Evolutionary conservation across 176 grass and related monocot genomes (phyloP), one percentile per base, ranked within the genome.

Genomic region (Eremochloa ophiuroides): DNA sequence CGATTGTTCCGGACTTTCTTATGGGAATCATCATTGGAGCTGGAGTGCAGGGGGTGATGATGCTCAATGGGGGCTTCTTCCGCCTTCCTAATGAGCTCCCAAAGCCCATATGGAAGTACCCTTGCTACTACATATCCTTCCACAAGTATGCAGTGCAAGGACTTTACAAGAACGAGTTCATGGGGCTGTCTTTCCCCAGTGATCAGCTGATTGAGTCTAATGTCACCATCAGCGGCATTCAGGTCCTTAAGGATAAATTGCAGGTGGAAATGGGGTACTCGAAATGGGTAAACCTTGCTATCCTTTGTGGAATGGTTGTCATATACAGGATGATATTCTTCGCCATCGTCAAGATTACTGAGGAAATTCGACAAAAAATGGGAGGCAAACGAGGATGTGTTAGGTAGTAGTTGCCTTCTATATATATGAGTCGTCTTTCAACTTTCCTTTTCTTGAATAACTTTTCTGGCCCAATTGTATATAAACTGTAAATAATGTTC

Each of bases 211-310:
- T 59, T 6, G 33, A 23, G 17, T 71, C 59, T 10, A 80, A 80
- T n/a, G 48, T 58, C 30, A 88, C 82, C 31, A 82, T 91, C 9
- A 85, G 77, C 1, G 89, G 85, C 0, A 31, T 78, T 25, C 39
- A 74, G 16, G 15, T 88, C 34, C 58, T 88, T 2, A 66, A 66
- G 42, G 25, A 66, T 22, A 77, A 71, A 25, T 46, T 84, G 66
- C 38, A 91, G 59, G 82, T 88, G 46, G 89, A 88, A 77, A 67
- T 91, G 85, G 76, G 66, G 43, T 88, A 91, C 73, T 85, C 85
- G 5, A 91, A 91, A 37, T 91, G 85, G 89, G 72, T 91, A 4
- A 80, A 91, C 70, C n/a, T 91, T 15, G 89, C 66, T 20, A 82
- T 91, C 40, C 48, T 91, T 1, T 88, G 22, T 31, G 89, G 76